Conservation (phyloP, 176 grass and related monocot genomes). For the Bromus sterilis region DNA sequence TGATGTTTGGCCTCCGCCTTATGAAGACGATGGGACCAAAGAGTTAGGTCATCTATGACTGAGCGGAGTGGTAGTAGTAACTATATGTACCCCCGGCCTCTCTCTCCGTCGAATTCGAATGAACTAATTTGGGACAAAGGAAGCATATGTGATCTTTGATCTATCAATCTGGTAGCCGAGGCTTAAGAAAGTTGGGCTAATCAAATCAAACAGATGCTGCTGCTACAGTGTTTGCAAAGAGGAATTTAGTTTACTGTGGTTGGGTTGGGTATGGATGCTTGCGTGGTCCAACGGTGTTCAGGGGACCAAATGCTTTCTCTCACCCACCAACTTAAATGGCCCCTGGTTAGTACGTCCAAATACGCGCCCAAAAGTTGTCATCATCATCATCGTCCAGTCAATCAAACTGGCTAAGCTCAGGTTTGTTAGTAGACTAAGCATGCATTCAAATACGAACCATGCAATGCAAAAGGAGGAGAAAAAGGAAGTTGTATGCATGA, state of each 20-base stretch:
- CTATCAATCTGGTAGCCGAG: not conserved
- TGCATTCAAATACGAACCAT: not conserved
- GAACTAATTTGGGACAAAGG: too few relatives aligned
- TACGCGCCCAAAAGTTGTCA: conserved; percentile 14
- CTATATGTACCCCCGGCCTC: too few relatives aligned
- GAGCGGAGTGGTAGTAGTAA: too few relatives aligned
- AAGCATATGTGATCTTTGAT: not conserved
- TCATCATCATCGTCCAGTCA: not conserved
- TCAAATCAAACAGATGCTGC: not conserved
- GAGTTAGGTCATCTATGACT: too few relatives aligned
- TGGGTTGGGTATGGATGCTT: not conserved
- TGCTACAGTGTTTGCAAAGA: not conserved
- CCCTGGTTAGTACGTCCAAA: conserved; percentile 30
- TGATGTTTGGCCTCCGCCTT: too few relatives aligned
- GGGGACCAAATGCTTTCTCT: conserved; percentile 45
- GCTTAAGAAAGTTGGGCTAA: not conserved
- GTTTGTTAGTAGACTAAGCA: not conserved
- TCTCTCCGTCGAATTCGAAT: too few relatives aligned
- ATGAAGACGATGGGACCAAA: too few relatives aligned
- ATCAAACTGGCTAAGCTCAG: not conserved
- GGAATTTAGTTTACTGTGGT: not conserved
- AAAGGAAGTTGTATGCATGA: not conserved
- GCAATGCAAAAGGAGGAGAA: conserved; percentile 2
- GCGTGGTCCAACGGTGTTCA: conserved; percentile 12
- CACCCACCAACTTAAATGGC: conserved; percentile 31